Base-by-base conservation (phyloP, 148 eudicot species). In the Drosera capensis region DNA sequence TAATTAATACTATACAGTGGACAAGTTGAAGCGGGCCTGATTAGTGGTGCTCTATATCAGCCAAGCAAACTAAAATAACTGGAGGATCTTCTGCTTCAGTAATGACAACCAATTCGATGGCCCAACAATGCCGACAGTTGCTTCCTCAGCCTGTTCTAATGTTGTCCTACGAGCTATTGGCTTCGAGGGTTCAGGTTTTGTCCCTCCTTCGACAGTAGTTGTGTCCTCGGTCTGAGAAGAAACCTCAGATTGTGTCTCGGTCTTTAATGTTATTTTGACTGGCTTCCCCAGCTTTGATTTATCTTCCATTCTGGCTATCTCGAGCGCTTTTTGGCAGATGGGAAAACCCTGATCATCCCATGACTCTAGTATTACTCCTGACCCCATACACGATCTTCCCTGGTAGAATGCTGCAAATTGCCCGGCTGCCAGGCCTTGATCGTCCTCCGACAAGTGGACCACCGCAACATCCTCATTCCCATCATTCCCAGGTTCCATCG, bases 391-490 rank as follows among this genome's bases (percentile, higher is more conserved):
- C 4, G 54, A 35, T 14, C 43, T 62, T 46, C 52, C 80, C 42
- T 71, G 61, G 63, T 92, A 92, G 68, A 92, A 92, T 25, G 95
- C 99, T 14, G 88, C 78, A 64, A 76, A 92, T 56, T 92, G 99
- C 22, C 99, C 99, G 3, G 99, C 94, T 50, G 99, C 94, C 49
- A 92, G 68, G 43, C 99, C 99, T 59, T 92, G 99, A 72, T 92
- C 95, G 41, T 92, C 99, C 46, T 71, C 80, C 16, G 77, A 70
- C 63, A 92, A 57, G 38, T 68, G 79, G 34, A 92, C 94, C 42
- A 77, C 72, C 12, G 71, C 93, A 38, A 84, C 67, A 48, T 66
- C 71, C 45, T 49, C 68, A 14, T 63, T 19, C 20, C 59, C 48
- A 30, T 62, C 62, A 44, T 61, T 75, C 25, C 13, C 40, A 18